These are phyloP conservation scores for Heimioporus sp. DNA, from an alignment of 768 basidiomycete genomes.

Conservation along the genomic window DNA sequence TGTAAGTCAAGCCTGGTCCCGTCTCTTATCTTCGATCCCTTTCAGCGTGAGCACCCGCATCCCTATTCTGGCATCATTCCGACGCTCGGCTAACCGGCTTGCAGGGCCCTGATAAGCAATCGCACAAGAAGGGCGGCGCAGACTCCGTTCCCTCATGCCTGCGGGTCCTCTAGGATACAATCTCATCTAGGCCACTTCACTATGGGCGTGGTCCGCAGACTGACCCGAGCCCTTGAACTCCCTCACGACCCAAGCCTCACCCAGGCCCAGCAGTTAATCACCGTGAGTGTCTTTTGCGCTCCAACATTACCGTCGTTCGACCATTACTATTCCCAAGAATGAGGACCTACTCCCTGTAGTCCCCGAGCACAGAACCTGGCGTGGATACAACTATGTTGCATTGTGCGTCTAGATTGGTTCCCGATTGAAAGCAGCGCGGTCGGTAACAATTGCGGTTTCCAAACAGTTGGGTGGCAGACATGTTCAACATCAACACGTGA, in stretches of 20 bases:
- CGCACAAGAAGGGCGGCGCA: slow-evolving; percentile 2
- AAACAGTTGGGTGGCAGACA: slow-evolving; percentile 77
- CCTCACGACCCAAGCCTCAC: slow-evolving; percentile 52
- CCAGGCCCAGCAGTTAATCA: slow-evolving; percentile 55
- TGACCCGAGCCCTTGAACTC: slow-evolving; percentile 44
- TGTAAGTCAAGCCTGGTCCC: too few relatives aligned
- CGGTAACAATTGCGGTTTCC: slow-evolving; percentile 2
- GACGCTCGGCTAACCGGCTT: background rate
- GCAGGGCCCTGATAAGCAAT: slow-evolving; percentile 8
- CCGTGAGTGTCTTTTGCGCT: slow-evolving; percentile 35
- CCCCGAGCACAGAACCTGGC: slow-evolving; percentile 64
- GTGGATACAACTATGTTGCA: slow-evolving; percentile 59
- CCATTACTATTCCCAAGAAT: slow-evolving; percentile 42
- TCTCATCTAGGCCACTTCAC: background rate
- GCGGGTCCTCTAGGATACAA: slow-evolving; percentile 1
- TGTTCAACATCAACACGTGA: slow-evolving; percentile 76
- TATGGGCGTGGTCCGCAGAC: slow-evolving; percentile 26
- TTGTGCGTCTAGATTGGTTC: slow-evolving; percentile 42
- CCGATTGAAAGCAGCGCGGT: background rate
- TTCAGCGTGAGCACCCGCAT: background rate
- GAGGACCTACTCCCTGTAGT: slow-evolving; percentile 72
- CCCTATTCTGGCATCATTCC: background rate
- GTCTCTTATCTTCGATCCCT: background rate
- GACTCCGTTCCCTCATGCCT: background rate
- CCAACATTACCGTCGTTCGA: slow-evolving; percentile 1